Evolutionary conservation across 192 early-diverging fungal genomes (phyloP), one percentile per base, ranked within the genome.

Genomic region (Nowakowskiella sp.): DNA sequence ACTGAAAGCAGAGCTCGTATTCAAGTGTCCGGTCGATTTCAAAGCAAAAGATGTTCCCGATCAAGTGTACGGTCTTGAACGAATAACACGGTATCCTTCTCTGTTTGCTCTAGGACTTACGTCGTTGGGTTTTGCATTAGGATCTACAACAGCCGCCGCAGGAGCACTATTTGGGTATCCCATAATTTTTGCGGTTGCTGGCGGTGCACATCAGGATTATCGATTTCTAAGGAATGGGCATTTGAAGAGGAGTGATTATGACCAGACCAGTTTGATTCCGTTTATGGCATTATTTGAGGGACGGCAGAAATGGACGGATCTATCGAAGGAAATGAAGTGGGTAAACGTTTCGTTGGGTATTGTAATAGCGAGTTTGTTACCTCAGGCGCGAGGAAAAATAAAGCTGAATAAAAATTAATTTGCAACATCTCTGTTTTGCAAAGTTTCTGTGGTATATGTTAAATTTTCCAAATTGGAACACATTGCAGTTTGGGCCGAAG

Each of bases 171-270:
- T 42, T 32, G 55, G 60, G 22, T 63, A 64, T 34, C 65, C 65
- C 24, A 51, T 64, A 26, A 42, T 61, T 3, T 64, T 66, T 64
- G 60, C 65, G 4, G 21, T 66, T 2, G 52, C 64, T 21, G 65
- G 65, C 26, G 60, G 65, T n/a, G 60, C 60, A 16, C 65, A 66
- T 43, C 65, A 66, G 36, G 65, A 66, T 48, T 27, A 10, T 23
- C 32, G 65, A 42, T 64, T 57, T 48, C 9, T 10, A 31, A 24
- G 61, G 46, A 44, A 27, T 22, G 65, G 65, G 0, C 28, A 16
- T 2, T 53, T 30, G 13, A 47, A 31, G 2, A 0, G 16, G 4
- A 42, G 49, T 24, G 30, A 57, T 27, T 24, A 60, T 1, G 44
- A 44, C 6, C 13, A 49, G 1, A 66, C 65, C 24, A 66, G 63